A percentile compares a stretch with the other conserved stretches of the same genome.
These are phyloP conservation scores for Scleroderma bovista DNA, from an alignment of 768 basidiomycete species.

Conservation along the genomic window DNA sequence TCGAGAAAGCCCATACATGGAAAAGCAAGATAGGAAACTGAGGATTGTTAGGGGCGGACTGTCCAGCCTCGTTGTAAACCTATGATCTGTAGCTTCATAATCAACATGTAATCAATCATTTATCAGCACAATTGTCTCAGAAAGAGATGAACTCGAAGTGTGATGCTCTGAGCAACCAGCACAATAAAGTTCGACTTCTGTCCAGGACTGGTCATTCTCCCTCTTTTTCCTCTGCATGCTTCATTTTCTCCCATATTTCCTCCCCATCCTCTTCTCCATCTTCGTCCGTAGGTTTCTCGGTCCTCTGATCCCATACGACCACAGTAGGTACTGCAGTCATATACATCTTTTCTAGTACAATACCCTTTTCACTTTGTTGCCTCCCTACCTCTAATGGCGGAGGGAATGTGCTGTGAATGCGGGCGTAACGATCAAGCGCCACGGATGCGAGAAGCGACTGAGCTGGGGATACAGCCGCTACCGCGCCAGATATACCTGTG, in stretches of 20 bases:
- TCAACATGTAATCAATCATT: no score
- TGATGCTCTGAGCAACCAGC: neutral
- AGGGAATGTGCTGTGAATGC: slow-evolving; percentile 58
- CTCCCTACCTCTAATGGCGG: slow-evolving; percentile 44
- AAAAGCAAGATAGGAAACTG: slow-evolving; percentile 66
- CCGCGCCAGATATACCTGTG: slow-evolving; percentile 64
- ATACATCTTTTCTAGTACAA: slow-evolving; percentile 59
- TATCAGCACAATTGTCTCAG: no score
- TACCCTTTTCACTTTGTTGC: slow-evolving; percentile 52
- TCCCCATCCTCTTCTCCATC: slow-evolving; percentile 40
- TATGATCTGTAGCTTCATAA: no score
- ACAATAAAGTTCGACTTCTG: neutral
- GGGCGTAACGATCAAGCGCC: slow-evolving; percentile 63
- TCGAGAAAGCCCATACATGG: slow-evolving; percentile 88
- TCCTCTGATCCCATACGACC: slow-evolving; percentile 55
- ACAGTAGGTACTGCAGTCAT: slow-evolving; percentile 57
- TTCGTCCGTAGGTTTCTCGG: slow-evolving; percentile 11
- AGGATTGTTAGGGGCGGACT: neutral
- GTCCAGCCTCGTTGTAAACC: no score
- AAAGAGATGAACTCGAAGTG: no score
- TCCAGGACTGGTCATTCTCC: slow-evolving; percentile 22
- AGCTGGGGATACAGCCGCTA: slow-evolving; percentile 57
- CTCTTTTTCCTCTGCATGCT: slow-evolving; percentile 39
- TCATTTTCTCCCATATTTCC: slow-evolving; percentile 67
- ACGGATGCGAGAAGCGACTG: slow-evolving; percentile 52